phyloP scores from a whole-genome alignment of 2,329 filamentous ascomycete genomes.

The Cercospora sp. region DNA sequence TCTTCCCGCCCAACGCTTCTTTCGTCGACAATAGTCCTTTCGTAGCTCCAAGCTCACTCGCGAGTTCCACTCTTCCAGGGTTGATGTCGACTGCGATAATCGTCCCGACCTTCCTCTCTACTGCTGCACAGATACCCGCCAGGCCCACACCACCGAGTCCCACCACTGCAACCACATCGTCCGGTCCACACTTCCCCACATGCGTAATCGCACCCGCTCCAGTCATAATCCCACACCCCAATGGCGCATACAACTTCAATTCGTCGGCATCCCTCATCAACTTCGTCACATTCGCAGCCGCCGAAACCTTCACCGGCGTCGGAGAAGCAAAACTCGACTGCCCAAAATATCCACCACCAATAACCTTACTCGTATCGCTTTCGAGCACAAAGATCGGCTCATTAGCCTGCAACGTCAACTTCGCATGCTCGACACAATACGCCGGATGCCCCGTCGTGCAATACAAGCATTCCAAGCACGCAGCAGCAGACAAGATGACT shows the following conservation, averaged over 20 bases:
- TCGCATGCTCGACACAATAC: conserved; percentile 48
- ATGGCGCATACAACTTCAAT: conserved; percentile 40
- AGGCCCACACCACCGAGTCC: conserved; percentile 47
- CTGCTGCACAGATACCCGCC: conserved; percentile 44
- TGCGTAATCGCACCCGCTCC: conserved; percentile 48
- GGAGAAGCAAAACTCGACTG: conserved; percentile 41
- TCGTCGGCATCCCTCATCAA: conserved; percentile 28
- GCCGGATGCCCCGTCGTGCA: conserved; percentile 48
- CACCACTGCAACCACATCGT: conserved; percentile 40
- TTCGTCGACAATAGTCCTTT: conserved; percentile 17
- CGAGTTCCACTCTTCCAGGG: conserved; percentile 45
- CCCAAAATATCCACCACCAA: conserved; percentile 41
- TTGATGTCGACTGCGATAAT: conserved; percentile 53
- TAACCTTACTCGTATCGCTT: conserved; percentile 20
- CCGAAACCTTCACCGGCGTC: conserved; percentile 35
- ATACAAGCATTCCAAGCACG: conserved; percentile 46
- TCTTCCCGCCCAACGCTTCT: conserved; percentile 17
- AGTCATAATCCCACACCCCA: conserved; percentile 49
- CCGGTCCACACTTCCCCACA: conserved; percentile 33
- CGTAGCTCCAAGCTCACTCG: conserved; percentile 49
- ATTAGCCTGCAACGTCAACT: conserved; percentile 33
- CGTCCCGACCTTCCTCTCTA: conserved; percentile 31
- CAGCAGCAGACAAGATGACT: conserved; percentile 47
- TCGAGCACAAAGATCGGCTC: conserved; percentile 28
- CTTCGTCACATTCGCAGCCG: conserved; percentile 34